A percentile compares a stretch with the other conserved stretches of the same genome.
phyloP scores from a whole-genome alignment of 2,329 filamentous ascomycete species.

The Fusarium phyllophilum region DNA sequence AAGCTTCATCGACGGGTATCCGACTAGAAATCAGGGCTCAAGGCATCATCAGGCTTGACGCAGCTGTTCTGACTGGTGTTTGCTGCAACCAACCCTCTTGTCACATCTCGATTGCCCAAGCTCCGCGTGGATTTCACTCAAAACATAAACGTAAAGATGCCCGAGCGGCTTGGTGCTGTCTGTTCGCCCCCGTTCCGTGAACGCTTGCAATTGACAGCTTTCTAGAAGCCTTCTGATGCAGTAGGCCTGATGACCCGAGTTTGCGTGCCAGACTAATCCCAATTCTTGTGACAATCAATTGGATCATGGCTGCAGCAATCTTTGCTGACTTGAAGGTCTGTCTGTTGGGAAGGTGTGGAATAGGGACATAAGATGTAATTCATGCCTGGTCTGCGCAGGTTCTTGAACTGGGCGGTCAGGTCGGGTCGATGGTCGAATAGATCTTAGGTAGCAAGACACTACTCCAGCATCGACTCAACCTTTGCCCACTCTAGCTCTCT shows the following conservation, averaged over 20 bases:
- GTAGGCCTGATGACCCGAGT: slow-evolving; percentile 23
- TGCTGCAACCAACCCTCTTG: slow-evolving; percentile 27
- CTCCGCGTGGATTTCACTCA: slow-evolving; percentile 24
- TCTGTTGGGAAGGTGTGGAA: slow-evolving; percentile 9
- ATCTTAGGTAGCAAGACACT: neutral
- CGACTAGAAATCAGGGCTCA: slow-evolving; percentile 28
- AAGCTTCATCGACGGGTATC: slow-evolving; percentile 33
- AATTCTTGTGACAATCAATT: slow-evolving; percentile 12
- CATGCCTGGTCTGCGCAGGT: slow-evolving; percentile 12
- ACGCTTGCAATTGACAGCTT: slow-evolving; percentile 24
- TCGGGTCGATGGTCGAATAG: neutral
- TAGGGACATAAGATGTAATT: slow-evolving; percentile 12
- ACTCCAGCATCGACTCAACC: neutral
- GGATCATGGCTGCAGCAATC: slow-evolving; percentile 17
- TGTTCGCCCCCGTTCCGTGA: slow-evolving; percentile 26
- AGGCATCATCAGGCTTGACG: slow-evolving; percentile 19
- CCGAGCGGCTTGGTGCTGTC: slow-evolving; percentile 23
- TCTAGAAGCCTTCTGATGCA: slow-evolving; percentile 42
- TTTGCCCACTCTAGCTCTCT: neutral
- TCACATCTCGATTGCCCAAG: slow-evolving; percentile 38
- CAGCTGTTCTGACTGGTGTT: slow-evolving; percentile 24
- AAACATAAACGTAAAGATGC: slow-evolving; percentile 17
- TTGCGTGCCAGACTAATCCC: slow-evolving; percentile 25
- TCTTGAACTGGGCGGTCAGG: neutral
- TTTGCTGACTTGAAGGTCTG: slow-evolving; percentile 6